Conservation (phyloP, 2,329 filamentous ascomycete species). For the Phaeomoniella chlamydospora region DNA sequence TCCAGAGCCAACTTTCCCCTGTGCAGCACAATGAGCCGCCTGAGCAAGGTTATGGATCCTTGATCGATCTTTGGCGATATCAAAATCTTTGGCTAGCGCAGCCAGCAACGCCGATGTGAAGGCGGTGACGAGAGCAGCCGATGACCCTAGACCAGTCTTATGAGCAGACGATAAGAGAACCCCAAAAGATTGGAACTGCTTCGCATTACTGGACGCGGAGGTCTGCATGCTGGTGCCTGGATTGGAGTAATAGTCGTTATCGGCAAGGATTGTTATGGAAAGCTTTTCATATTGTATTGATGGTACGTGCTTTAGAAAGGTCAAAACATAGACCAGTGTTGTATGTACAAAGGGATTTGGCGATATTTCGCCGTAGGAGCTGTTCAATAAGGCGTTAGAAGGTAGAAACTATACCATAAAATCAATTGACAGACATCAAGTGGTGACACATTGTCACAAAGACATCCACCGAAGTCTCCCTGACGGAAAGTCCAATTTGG, state of each 20-base stretch:
- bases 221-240: conserved; percentile 21
- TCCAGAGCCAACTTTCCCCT: conserved; percentile 90
- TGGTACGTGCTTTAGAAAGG: conserved; percentile 48
- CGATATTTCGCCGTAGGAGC: conserved; percentile 13
- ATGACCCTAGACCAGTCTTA: conserved; percentile 93
- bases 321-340: conserved; percentile 72
- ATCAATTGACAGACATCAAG: too few species aligned
- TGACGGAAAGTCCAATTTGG: neutral
- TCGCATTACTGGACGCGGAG: conserved; percentile 13
- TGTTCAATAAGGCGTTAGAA: neutral
- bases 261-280: conserved; percentile 75
- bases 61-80: conserved; percentile 6
- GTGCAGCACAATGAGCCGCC: conserved; percentile 83
- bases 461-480: too few species aligned
- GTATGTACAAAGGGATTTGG: conserved; percentile 85
- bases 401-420: neutral
- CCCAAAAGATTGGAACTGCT: conserved; percentile 58
- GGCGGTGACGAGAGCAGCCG: conserved; percentile 81
- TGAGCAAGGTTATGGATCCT: conserved; percentile 83
- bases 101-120: conserved; percentile 62
- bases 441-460: too few species aligned
- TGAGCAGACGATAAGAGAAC: conserved; percentile 65
- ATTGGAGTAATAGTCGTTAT: conserved; percentile 93
- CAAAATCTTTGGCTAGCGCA: conserved; percentile 46
- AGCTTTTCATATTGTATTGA: conserved; percentile 48